phyloP scores from a whole-genome alignment of 2,329 filamentous ascomycete species.

The Venturia asperata region DNA sequence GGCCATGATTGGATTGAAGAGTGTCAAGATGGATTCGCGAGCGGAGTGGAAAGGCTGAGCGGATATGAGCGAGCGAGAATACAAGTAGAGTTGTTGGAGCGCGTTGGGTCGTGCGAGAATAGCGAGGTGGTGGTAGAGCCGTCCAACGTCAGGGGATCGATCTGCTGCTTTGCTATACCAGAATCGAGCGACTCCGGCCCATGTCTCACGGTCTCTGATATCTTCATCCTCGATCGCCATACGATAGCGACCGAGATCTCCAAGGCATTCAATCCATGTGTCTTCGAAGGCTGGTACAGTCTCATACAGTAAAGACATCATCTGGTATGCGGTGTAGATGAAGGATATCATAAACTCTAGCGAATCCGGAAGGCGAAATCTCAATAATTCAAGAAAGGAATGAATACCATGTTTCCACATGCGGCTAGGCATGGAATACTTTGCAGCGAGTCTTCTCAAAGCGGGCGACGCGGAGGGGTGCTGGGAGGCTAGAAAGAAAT shows the following conservation, averaged over 20 bases:
- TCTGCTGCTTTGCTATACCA: slow-evolving; percentile 86
- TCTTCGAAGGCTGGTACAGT: slow-evolving; percentile 76
- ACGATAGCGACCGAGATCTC: slow-evolving; percentile 74
- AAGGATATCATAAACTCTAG: slow-evolving; percentile 88
- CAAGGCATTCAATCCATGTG: slow-evolving; percentile 90
- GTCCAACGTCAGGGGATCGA: slow-evolving; percentile 64
- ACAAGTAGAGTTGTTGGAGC: slow-evolving; percentile 59
- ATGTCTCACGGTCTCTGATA: slow-evolving; percentile 65
- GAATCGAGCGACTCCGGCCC: slow-evolving; percentile 69
- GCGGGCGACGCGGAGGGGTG: slow-evolving; percentile 69
- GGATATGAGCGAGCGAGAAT: slow-evolving; percentile 63
- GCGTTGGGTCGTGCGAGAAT: slow-evolving; percentile 60
- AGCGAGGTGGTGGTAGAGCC: slow-evolving; percentile 82
- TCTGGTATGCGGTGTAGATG: slow-evolving; percentile 81
- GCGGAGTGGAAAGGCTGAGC: slow-evolving; percentile 60
- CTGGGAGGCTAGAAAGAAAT: slow-evolving; percentile 57
- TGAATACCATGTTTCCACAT: slow-evolving; percentile 96
- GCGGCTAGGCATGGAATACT: slow-evolving; percentile 84
- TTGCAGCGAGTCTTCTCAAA: slow-evolving; percentile 61
- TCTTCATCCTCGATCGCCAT: slow-evolving; percentile 91
- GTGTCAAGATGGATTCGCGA: slow-evolving; percentile 60
- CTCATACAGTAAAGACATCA: slow-evolving; percentile 82
- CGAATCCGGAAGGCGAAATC: slow-evolving; percentile 63
- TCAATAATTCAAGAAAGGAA: slow-evolving; percentile 64
- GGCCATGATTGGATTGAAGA: slow-evolving; percentile 51